Evolutionary conservation across 2,329 filamentous ascomycete species (phyloP).

Genomic region (Cercospora sp.): DNA sequence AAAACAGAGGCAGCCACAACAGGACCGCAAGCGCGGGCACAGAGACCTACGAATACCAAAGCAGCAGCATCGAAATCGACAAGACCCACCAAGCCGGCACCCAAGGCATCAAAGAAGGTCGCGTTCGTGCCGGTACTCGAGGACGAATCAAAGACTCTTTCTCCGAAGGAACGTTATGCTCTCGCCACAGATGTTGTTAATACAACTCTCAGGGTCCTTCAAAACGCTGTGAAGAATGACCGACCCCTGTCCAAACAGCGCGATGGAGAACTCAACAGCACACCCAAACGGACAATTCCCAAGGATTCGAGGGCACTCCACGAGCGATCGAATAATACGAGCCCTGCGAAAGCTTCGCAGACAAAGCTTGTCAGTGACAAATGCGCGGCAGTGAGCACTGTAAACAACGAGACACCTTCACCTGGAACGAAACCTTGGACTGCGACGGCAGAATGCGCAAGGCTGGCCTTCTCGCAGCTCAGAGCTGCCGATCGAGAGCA

Average conservation of each 20-base stretch:
- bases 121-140: constrained; percentile 42
- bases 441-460: constrained; percentile 67
- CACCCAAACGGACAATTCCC: not conserved
- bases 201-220: constrained; percentile 65
- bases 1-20: constrained; percentile 16
- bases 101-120: constrained; percentile 13
- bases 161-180: constrained; percentile 61
- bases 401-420: not conserved
- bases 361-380: not conserved
- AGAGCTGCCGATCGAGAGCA: constrained; percentile 56
- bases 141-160: constrained; percentile 42
- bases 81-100: constrained; percentile 9
- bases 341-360: constrained; percentile 41
- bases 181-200: constrained; percentile 75
- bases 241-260: not conserved
- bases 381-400: not conserved
- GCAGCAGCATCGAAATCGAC: constrained; percentile 3
- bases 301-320: constrained; percentile 36
- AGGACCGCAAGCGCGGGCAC: constrained; percentile 10
- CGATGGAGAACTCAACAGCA: not conserved
- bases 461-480: constrained; percentile 66
- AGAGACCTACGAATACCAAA: not conserved
- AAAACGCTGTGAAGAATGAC: constrained; percentile 61
- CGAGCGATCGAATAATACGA: constrained; percentile 49
- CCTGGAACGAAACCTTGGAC: constrained; percentile 5